A percentile compares a stretch with the other conserved stretches of the same genome.
These are phyloP conservation scores for Fusarium fujikuroi DNA, from an alignment of 2,329 filamentous ascomycete genomes.

Conservation along the genomic window DNA sequence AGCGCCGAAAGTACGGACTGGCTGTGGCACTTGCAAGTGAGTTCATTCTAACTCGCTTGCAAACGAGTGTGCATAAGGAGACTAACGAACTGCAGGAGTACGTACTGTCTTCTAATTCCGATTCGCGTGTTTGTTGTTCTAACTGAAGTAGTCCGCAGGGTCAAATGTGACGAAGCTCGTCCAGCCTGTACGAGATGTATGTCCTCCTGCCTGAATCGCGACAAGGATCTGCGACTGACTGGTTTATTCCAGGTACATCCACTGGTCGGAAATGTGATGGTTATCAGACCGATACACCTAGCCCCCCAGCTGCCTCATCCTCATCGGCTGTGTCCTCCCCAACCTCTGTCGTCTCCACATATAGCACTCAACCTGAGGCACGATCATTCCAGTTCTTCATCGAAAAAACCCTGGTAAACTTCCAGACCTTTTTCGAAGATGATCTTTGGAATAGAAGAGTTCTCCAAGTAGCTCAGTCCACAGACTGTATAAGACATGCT, in stretches of 20 bases:
- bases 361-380: background rate
- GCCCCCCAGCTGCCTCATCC: background rate
- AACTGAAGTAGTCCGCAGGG: conserved; percentile 4
- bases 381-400: conserved; percentile 21
- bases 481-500: conserved; percentile 9
- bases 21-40: conserved; percentile 29
- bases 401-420: conserved; percentile 21
- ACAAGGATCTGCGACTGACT: background rate
- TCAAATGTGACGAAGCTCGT: conserved; percentile 22
- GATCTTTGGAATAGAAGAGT: conserved; percentile 18
- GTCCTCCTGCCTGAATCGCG: background rate
- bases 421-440: conserved; percentile 28
- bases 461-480: conserved; percentile 10
- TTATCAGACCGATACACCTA: background rate
- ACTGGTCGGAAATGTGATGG: conserved; percentile 30
- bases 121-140: accelerated
- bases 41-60: background rate
- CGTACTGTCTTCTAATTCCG: background rate
- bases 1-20: conserved; percentile 16
- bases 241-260: background rate
- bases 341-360: background rate
- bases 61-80: accelerated
- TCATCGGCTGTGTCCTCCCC: background rate
- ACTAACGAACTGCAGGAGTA: conserved; percentile 10
- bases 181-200: conserved; percentile 18